Percentiles rank a stretch among this genome's conserved stretches.
phyloP scores from a whole-genome alignment of 257 asterid genomes.

The Verbascum thapsus region DNA sequence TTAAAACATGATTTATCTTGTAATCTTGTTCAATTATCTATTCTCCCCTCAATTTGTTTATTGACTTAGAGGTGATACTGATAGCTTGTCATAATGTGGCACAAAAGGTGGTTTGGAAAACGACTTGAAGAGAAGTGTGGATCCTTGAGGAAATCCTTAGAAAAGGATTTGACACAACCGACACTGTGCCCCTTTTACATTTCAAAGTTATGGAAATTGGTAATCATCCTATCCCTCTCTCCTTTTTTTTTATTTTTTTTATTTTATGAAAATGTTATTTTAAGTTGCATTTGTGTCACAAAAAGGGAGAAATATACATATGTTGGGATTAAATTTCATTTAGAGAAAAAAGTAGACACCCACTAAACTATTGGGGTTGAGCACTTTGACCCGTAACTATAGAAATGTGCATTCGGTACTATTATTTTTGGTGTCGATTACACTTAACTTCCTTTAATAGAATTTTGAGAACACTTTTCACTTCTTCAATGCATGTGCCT shows the following conservation, averaged over 20 bases:
- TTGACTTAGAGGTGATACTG: constrained; percentile 48
- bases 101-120: constrained; percentile 55
- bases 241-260: constrained; percentile 21
- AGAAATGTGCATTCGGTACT: no score
- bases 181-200: constrained; percentile 41
- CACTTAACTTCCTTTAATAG: no score
- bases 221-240: constrained; percentile 18
- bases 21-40: constrained; percentile 38
- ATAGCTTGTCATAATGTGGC: constrained; percentile 59
- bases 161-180: constrained; percentile 60
- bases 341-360: no score
- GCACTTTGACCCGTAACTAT: no score
- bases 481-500: no score
- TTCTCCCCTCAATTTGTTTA: constrained; percentile 44
- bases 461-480: no score
- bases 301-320: background rate
- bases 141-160: constrained; percentile 68
- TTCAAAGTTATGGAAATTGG: constrained; percentile 27
- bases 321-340: background rate
- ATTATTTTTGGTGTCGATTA: no score
- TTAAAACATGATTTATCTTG: constrained; percentile 45
- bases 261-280: no score
- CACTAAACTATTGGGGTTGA: no score
- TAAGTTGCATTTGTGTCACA: constrained; percentile 11
- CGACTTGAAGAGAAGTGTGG: constrained; percentile 67